phyloP scores from a whole-genome alignment of 257 asterid species.

The Solanum sejunctum region DNA sequence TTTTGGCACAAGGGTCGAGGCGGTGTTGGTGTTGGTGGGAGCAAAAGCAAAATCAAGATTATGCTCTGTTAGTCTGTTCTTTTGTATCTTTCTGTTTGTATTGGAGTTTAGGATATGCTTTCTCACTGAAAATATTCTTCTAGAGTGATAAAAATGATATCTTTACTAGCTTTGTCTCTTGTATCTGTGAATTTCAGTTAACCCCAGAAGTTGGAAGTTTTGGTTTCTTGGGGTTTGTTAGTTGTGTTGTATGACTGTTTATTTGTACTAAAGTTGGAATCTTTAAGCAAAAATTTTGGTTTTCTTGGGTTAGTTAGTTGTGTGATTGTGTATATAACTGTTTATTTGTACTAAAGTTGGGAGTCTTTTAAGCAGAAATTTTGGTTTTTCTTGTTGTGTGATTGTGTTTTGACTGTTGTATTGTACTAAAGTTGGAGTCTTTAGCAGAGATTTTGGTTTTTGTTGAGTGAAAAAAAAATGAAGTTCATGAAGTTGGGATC shows the following conservation, averaged over 20 bases:
- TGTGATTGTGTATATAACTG: background rate
- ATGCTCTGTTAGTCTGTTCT: background rate
- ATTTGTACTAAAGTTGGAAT: background rate
- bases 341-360: background rate
- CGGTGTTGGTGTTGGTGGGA: background rate
- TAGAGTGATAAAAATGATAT: slow-evolving; percentile 16
- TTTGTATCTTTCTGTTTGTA: slow-evolving; percentile 36
- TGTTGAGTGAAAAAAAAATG: slow-evolving; percentile 30
- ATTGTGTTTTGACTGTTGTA: background rate
- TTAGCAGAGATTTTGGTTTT: background rate
- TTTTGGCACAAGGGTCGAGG: background rate
- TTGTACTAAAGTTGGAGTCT: background rate
- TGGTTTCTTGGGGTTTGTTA: slow-evolving; percentile 7
- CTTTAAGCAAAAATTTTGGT: background rate
- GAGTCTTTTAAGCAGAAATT: background rate
- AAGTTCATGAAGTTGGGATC: slow-evolving; percentile 96
- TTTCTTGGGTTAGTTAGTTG: slow-evolving; percentile 3
- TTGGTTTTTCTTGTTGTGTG: background rate
- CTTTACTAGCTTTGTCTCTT: slow-evolving; percentile 20
- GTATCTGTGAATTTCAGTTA: slow-evolving; percentile 17
- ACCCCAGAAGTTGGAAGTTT: slow-evolving; percentile 9
- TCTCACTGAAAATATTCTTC: slow-evolving; percentile 6
- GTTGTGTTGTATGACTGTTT: background rate
- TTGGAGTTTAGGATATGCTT: slow-evolving; percentile 16
- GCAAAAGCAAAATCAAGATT: background rate